Evolutionary conservation across 2,329 filamentous ascomycete genomes (phyloP), one percentile per base, ranked within the genome.

Genomic region (Xylaria sp.): DNA sequence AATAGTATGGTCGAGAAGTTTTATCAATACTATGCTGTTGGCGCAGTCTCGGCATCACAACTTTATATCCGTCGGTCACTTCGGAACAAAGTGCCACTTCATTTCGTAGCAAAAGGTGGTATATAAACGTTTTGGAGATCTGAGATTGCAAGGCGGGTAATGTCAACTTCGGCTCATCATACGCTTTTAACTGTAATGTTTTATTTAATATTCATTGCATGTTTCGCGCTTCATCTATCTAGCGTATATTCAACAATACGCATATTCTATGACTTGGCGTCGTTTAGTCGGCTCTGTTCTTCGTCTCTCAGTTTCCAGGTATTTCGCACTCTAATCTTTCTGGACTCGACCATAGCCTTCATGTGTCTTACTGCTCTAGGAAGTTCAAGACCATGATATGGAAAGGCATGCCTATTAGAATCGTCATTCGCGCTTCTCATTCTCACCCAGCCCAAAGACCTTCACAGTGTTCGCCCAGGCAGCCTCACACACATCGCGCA

Each of bases 401-500:
- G 12, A 39, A 18, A 4, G 34, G 10, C 10, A 59, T 45, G 8
- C 32, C 41, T 13, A 20, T 46, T 18, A 15, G 15, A 28, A 61
- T 39, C 34, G 36, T 18, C 23, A 25, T 39, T 69, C 41, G 13
- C 15, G 46, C 55, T 57, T 23, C 67, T 71, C 56, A 53, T 68
- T 80, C 78, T 72, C 85, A 0, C 88, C 90, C 48, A 97, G 78
- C 0, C 89, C 90, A 82, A 97, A 97, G 77, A 97, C 93, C 69
- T 84, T 84, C 65, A 90, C 85, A 0, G 93, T 96, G 78, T 97
- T 97, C 52, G 81, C 86, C 93, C 93, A 97, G 4, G 93, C 91
- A 78, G 90, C 91, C 81, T 97, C 93, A 76, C 90, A 93, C 23
- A 99, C 91, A 76, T 95, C 91, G 76, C 97, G 90, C 0, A 97